These are phyloP conservation scores for Kodamaea leandrae DNA, from an alignment of 805 yeast species.

Conservation along the genomic window DNA sequence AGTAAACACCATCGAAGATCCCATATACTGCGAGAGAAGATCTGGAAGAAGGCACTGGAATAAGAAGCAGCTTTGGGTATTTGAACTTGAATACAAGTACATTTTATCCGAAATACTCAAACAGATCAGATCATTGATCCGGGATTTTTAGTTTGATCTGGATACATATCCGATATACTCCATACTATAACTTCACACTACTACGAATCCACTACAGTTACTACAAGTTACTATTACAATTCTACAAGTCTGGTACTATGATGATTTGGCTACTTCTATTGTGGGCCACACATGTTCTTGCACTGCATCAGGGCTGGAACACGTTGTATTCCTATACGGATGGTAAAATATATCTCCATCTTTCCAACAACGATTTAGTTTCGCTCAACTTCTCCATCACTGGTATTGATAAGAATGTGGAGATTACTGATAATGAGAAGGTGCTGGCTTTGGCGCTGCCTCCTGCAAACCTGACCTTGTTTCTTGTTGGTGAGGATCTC, in stretches of 20 bases:
- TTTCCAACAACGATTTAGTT: slow-evolving; percentile 36
- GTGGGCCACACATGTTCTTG: not conserved
- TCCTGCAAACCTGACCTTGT: slow-evolving; percentile 32
- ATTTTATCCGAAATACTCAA: no score
- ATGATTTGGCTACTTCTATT: not conserved
- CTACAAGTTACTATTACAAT: not conserved
- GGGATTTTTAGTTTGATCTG: no score
- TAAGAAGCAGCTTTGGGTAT: not conserved
- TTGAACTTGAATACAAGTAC: no score
- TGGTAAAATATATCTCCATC: slow-evolving; percentile 34
- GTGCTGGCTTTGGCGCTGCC: slow-evolving; percentile 26
- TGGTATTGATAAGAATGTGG: slow-evolving; percentile 22
- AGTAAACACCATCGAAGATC: slow-evolving; percentile 6
- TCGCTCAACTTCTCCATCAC: slow-evolving; percentile 34
- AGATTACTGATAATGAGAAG: slow-evolving; percentile 22
- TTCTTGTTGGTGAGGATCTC: slow-evolving; percentile 25
- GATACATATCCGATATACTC: no score
- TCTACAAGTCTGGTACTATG: not conserved
- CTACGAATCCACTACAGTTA: not conserved
- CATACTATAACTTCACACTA: not conserved
- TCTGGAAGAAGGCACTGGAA: not conserved
- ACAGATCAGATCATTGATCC: no score
- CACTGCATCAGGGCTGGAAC: slow-evolving; percentile 22
- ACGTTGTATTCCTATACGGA: slow-evolving; percentile 35
- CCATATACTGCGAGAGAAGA: not conserved